Base-by-base conservation (phyloP, 306 rosid species). In the Lathyrus sativus region DNA sequence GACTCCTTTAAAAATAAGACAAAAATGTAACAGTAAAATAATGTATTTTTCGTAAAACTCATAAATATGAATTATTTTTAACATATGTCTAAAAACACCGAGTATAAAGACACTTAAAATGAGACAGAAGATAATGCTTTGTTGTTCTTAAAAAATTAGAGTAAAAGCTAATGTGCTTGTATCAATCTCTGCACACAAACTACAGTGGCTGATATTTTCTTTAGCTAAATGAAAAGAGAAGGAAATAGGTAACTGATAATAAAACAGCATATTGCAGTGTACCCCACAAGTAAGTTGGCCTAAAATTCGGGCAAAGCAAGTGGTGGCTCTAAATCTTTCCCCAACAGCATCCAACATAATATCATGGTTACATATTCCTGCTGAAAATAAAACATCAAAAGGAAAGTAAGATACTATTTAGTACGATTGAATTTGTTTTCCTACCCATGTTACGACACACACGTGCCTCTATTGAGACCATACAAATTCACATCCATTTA, bases 271-370 rank as follows among this genome's bases (percentile, higher is more conserved):
- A 28, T 50, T 62, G 55, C 11, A 53, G 22, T 28, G 29, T 49
- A 51, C 69, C 29, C 70, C 53, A 22, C 68, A 9, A 1, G 62
- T 57, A 19, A 60, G 74, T 37, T 75, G 60, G 37, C 65, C 26
- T 17, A 62, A 51, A 76, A 26, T 17, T 41, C 11, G 26, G 68
- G 72, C 49, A 75, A 49, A 67, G 62, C 46, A 38, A 26, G 22
- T 38, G 74, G 56, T 59, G 70, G 60, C 5, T 53, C 57, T 26
- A 68, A 39, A 66, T 58, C 22, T 61, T 61, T 68, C 58, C 35
- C 17, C 62, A 67, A 68, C 50, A 76, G 65, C 18, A 61, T 50
- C 74, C 70, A 75, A 75, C 70, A 75, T 18, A 46, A 51, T 58
- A 51, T 62, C 75, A 61, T 76, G 71, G 33, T 44, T 24, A 60